phyloP scores from a whole-genome alignment of 2,329 filamentous ascomycete species.

The Claviceps quebecensis region DNA sequence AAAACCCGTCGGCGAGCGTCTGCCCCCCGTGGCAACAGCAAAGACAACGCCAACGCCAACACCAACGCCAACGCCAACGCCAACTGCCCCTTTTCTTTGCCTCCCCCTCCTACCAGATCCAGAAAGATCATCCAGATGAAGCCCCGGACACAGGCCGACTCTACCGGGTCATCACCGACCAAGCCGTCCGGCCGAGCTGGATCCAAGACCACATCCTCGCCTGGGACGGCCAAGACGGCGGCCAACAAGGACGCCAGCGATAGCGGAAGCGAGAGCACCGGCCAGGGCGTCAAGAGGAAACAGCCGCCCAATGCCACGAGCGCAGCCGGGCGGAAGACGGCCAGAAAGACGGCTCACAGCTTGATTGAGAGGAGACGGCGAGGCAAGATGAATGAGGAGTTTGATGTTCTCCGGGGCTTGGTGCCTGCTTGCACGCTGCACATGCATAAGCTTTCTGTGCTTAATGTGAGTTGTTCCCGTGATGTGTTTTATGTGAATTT shows the following conservation, averaged over 20 bases:
- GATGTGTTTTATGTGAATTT: not conserved
- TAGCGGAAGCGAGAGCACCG: not conserved
- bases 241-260: constrained; percentile 6
- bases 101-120: constrained; percentile 79
- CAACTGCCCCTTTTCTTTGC: constrained; percentile 57
- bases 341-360: constrained; percentile 90
- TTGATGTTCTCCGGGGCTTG: constrained; percentile 83
- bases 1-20: constrained; percentile 40
- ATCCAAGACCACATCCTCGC: constrained; percentile 9
- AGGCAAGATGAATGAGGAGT: constrained; percentile 99
- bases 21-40: constrained; percentile 23
- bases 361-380: constrained; percentile 79
- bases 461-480: constrained; percentile 52
- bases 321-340: constrained; percentile 84
- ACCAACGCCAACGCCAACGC: constrained; percentile 28
- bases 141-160: constrained; percentile 35
- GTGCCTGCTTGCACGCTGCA: constrained; percentile 92
- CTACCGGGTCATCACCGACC: constrained; percentile 11
- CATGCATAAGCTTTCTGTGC: constrained; percentile 94
- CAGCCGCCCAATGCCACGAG: constrained; percentile 66
- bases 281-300: constrained; percentile 52
- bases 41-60: constrained; percentile 31
- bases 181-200: constrained; percentile 13
- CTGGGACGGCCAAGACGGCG: constrained; percentile 10
- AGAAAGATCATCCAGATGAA: constrained; percentile 99